phyloP scores from a whole-genome alignment of 2,329 filamentous ascomycete species.

The Diaporthe australafricana region DNA sequence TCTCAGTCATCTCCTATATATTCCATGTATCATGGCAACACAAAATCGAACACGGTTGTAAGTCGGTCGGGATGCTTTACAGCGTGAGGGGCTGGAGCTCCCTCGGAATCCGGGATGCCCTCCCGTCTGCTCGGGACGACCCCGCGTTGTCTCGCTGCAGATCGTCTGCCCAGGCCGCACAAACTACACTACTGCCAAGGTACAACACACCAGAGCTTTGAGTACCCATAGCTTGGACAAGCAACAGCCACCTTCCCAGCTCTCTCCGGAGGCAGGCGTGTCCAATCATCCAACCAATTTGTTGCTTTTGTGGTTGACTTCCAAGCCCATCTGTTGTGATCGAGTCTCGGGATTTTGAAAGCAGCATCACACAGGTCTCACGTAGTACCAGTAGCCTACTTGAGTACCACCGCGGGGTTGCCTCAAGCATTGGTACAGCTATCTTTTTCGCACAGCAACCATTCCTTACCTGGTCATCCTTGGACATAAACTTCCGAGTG shows the following conservation, averaged over 20 bases:
- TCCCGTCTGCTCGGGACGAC: neutral
- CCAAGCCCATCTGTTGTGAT: neutral
- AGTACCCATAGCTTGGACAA: neutral
- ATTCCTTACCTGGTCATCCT: neutral
- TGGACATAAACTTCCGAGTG: accelerated
- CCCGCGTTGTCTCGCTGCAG: neutral
- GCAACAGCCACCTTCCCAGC: neutral
- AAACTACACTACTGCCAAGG: neutral
- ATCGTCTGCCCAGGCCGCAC: neutral
- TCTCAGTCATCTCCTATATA: no score
- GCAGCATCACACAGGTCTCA: neutral
- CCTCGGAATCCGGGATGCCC: neutral
- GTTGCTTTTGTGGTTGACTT: neutral
- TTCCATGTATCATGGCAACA: no score
- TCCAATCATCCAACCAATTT: neutral
- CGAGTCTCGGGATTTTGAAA: neutral
- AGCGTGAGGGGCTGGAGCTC: neutral
- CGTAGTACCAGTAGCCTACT: no score
- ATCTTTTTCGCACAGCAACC: no score
- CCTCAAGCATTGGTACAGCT: no score
- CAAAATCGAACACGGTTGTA: neutral
- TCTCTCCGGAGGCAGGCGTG: neutral
- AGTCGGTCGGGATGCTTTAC: neutral
- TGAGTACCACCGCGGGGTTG: no score
- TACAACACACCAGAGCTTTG: neutral